Evolutionary conservation across 768 basidiomycete species (phyloP), one percentile per base, ranked within the genome.

Genomic region (Pholiota conissans): DNA sequence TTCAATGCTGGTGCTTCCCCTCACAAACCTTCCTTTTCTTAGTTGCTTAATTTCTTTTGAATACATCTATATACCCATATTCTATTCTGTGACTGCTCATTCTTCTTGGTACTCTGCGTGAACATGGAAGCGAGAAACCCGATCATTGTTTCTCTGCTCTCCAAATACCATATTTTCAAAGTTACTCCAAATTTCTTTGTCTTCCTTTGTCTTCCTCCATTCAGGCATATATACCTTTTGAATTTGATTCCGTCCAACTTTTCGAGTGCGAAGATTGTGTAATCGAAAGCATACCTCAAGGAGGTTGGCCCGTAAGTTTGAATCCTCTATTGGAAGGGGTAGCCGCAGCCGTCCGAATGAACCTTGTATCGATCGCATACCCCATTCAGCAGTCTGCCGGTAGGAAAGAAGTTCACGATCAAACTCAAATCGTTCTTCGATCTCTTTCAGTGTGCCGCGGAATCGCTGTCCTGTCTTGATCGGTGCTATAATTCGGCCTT

Each of bases 321-420:
- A 13, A 55, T 78, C 32, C 34, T 71, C 60, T 20, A 79, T 73
- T 13, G 67, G 58, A 0, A 82, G 61, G 1, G 75, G 82, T 2
- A 84, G 49, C 3, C 72, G 65, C 9, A 84, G 69, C 1, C 72
- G 64, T 3, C 80, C 76, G 69, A 80, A 83, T 1, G 75, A 75
- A 8, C 78, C 77, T 58, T 81, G 79, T 5, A 83, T 49, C 3
- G 65, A 57, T 1, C 69, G 68, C 71, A 76, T 82, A 0, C 81
- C 81, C 83, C 80, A 84, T 61, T 84, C 79, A 8, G 79, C 79
- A 0, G 80, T 76, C 62, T 84, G 81, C 1, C 73, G 62, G 58
- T 67, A 81, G 3, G 77, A 79, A 0, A 82, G 64, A 0, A 83
- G 69, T 57, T 82, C 64, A 0, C 65, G 50, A 61, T 81, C 69